Evolutionary conservation across 2,329 filamentous ascomycete species (phyloP).

Genomic region (Sporothrix variecibatus): DNA sequence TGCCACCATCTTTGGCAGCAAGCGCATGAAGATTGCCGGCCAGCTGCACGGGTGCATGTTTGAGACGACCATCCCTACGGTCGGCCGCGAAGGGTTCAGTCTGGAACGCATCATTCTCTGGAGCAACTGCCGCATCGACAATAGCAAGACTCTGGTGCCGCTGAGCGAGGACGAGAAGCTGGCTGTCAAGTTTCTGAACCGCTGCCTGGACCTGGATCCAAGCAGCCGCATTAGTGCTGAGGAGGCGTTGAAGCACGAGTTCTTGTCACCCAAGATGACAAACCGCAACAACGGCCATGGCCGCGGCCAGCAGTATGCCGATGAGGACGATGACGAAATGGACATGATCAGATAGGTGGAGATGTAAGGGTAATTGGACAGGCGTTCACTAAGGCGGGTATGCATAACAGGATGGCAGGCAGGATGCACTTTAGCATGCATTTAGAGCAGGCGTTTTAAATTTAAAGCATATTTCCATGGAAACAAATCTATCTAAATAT

Average conservation of each 20-base stretch:
- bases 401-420: too few species aligned
- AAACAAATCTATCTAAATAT: neutral
- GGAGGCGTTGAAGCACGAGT: conserved; percentile 73
- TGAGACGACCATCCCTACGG: conserved; percentile 88
- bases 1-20: conserved; percentile 86
- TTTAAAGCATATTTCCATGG: neutral
- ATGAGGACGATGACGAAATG: conserved; percentile 57
- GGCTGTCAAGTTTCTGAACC: conserved; percentile 70
- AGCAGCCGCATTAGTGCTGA: conserved; percentile 71
- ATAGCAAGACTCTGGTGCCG: conserved; percentile 44
- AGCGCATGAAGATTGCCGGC: conserved; percentile 80
- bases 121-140: conserved; percentile 74
- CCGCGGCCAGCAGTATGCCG: conserved; percentile 26
- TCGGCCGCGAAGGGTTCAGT: conserved; percentile 80
- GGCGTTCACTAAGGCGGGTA: neutral
- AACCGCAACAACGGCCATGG: neutral
- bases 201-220: conserved; percentile 77
- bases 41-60: conserved; percentile 87
- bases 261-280: conserved; percentile 48
- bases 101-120: conserved; percentile 94
- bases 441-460: neutral
- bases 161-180: conserved; percentile 69
- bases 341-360: conserved; percentile 43
- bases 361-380: too few species aligned
- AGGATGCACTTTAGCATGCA: conserved; percentile 7